Conservation (phyloP, 2,329 filamentous ascomycete species). For the Scopulariopsis brevicaulis region DNA sequence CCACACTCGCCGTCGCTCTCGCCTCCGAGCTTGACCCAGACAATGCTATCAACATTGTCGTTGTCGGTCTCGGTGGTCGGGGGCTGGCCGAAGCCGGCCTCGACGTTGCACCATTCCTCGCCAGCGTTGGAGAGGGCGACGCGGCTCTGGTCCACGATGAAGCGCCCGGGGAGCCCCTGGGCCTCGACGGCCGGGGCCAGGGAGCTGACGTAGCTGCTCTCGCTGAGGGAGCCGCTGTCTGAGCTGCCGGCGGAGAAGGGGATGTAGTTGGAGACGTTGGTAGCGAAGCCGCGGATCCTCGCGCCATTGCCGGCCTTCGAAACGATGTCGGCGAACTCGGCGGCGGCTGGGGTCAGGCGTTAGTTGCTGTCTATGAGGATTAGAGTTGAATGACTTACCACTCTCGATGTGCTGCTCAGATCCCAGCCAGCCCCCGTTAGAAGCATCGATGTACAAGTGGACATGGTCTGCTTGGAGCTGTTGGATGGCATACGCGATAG, state of each 20-base stretch:
- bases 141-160: slow-evolving; percentile 33
- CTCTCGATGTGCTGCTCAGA: slow-evolving; percentile 39
- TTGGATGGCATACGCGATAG: slow-evolving; percentile 40
- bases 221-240: slow-evolving; percentile 24
- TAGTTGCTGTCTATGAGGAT: not conserved
- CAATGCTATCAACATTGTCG: slow-evolving; percentile 27
- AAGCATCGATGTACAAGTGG: slow-evolving; percentile 51
- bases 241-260: slow-evolving; percentile 15
- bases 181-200: slow-evolving; percentile 23
- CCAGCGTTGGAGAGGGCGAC: slow-evolving; percentile 22
- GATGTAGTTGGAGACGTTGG: slow-evolving; percentile 31
- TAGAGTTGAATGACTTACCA: not conserved
- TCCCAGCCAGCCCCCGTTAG: slow-evolving; percentile 53
- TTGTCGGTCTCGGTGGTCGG: slow-evolving; percentile 20
- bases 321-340: slow-evolving; percentile 25
- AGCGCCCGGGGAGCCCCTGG: slow-evolving; percentile 26
- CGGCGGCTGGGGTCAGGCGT: slow-evolving; percentile 18
- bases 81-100: slow-evolving; percentile 23
- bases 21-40: slow-evolving; percentile 42
- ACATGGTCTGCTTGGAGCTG: slow-evolving; percentile 49
- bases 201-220: slow-evolving; percentile 25
- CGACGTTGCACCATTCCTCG: slow-evolving; percentile 28
- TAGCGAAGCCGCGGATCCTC: slow-evolving; percentile 26
- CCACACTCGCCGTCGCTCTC: slow-evolving; percentile 37
- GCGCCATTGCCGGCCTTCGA: slow-evolving; percentile 16